phyloP scores from a whole-genome alignment of 345 rosid genomes.

The Aquilaria yunnanensis region DNA sequence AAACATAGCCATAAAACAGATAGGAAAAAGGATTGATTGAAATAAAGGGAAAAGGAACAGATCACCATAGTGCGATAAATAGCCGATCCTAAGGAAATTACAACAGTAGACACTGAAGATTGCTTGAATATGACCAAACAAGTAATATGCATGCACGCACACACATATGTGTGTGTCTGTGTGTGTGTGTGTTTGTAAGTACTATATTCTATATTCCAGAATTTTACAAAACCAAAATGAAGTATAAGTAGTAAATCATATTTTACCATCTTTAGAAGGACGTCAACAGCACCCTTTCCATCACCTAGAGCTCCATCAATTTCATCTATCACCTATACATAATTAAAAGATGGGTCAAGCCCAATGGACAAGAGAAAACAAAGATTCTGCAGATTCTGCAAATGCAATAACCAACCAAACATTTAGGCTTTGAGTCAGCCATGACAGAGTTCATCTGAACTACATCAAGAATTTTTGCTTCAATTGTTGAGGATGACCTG shows the following conservation, averaged over 20 bases:
- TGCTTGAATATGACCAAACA: background rate
- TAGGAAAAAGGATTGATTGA: too few relatives aligned
- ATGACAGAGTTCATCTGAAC: slow-evolving; percentile 97
- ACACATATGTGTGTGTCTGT: too few relatives aligned
- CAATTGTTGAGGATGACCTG: slow-evolving; percentile 76
- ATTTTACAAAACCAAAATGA: too few relatives aligned
- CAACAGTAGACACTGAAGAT: background rate
- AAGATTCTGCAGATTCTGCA: slow-evolving; percentile 5
- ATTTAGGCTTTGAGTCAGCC: slow-evolving; percentile 85
- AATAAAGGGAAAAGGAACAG: too few relatives aligned
- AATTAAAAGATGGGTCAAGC: slow-evolving; percentile 12
- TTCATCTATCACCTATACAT: slow-evolving; percentile 89
- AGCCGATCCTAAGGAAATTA: too few relatives aligned
- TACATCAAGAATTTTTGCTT: slow-evolving; percentile 89
- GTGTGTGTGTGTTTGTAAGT: too few relatives aligned
- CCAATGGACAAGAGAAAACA: slow-evolving; percentile 1
- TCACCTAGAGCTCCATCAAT: slow-evolving; percentile 98
- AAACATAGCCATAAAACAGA: too few relatives aligned
- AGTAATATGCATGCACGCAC: too few relatives aligned
- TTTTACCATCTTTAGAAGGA: slow-evolving; percentile 83
- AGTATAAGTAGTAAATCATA: slow-evolving; percentile 3
- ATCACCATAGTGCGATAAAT: too few relatives aligned
- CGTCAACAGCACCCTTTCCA: slow-evolving; percentile 98
- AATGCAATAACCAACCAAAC: slow-evolving; percentile 51
- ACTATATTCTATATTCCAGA: too few relatives aligned